phyloP scores from a whole-genome alignment of 2,329 filamentous ascomycete species.

The Aspergillus ustus region DNA sequence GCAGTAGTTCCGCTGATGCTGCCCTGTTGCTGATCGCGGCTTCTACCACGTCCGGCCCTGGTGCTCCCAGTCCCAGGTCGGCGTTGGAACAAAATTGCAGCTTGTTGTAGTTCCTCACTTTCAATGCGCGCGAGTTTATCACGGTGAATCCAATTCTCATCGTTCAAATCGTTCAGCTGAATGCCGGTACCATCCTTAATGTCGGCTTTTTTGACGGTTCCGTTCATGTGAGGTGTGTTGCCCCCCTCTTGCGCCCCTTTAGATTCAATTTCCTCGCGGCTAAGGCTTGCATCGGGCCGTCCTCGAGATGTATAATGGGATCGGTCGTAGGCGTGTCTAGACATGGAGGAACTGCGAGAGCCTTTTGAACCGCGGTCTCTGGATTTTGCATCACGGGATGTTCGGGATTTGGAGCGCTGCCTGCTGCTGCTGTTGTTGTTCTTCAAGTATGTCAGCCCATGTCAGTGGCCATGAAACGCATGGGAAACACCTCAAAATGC shows the following conservation, averaged over 20 bases:
- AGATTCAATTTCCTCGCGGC: conserved; percentile 45
- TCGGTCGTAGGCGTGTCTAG: conserved; percentile 37
- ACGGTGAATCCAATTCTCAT: conserved; percentile 55
- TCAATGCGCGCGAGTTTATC: conserved; percentile 57
- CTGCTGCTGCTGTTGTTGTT: conserved; percentile 16
- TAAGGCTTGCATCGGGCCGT: conserved; percentile 39
- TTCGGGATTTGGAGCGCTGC: conserved; percentile 38
- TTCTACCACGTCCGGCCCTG: conserved; percentile 43
- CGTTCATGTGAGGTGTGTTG: conserved; percentile 27
- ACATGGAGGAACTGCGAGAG: conserved; percentile 46
- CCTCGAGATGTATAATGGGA: conserved; percentile 36
- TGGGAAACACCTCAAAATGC: neutral
- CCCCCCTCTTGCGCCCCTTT: conserved; percentile 39
- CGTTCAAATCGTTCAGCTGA: conserved; percentile 30
- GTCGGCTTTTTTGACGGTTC: conserved; percentile 22
- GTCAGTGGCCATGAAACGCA: neutral
- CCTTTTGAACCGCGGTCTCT: conserved; percentile 40
- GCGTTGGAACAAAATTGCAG: conserved; percentile 49
- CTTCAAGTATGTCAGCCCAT: conserved; percentile 5
- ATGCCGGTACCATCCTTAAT: conserved; percentile 24
- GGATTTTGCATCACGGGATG: conserved; percentile 44
- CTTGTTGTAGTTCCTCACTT: conserved; percentile 55
- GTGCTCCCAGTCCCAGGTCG: conserved; percentile 42
- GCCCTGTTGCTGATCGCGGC: conserved; percentile 42
- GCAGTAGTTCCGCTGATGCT: conserved; percentile 32